Conservation (phyloP, 192 early-diverging fungal genomes). For the Coemansia umbellata region DNA sequence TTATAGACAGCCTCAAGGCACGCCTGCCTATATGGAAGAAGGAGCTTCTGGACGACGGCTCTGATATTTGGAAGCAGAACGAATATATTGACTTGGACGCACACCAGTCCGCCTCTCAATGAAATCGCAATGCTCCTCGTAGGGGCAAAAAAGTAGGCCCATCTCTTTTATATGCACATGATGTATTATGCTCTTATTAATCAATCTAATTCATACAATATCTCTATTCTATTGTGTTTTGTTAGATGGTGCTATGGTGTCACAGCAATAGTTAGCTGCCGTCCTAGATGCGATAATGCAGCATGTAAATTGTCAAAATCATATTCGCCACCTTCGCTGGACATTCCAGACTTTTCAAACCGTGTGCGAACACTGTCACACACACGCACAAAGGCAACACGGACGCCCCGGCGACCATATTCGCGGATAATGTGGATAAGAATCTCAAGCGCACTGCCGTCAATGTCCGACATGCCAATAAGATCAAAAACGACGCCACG, state of each 20-base stretch:
- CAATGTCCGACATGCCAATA: conserved; percentile 79
- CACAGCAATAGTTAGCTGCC: conserved; percentile 18
- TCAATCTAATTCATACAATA: too few relatives aligned
- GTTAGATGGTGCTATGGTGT: too few relatives aligned
- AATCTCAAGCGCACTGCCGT: conserved; percentile 90
- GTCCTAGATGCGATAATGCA: conserved; percentile 56
- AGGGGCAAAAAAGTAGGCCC: too few relatives aligned
- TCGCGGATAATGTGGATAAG: conserved; percentile 86
- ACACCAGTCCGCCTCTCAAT: conserved; percentile 10
- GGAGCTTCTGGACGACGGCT: conserved; percentile 81
- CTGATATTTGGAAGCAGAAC: conserved; percentile 67
- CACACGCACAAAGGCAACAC: conserved; percentile 91
- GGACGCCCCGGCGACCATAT: conserved; percentile 74
- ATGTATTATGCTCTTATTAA: too few relatives aligned
- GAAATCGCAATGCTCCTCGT: too few relatives aligned
- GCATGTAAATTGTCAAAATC: conserved; percentile 68
- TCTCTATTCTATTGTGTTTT: too few relatives aligned
- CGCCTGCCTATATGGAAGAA: conserved; percentile 93
- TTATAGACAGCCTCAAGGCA: conserved; percentile 89
- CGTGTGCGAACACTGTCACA: conserved; percentile 60
- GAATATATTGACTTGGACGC: conserved; percentile 25
- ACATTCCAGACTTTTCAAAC: conserved; percentile 74
- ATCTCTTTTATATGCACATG: too few relatives aligned
- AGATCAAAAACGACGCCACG: conserved; percentile 89
- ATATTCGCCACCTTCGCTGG: conserved; percentile 58